Evolutionary conservation across 371 early-diverging fungal species (phyloP).

Genomic region (Umbelopsis sp.): DNA sequence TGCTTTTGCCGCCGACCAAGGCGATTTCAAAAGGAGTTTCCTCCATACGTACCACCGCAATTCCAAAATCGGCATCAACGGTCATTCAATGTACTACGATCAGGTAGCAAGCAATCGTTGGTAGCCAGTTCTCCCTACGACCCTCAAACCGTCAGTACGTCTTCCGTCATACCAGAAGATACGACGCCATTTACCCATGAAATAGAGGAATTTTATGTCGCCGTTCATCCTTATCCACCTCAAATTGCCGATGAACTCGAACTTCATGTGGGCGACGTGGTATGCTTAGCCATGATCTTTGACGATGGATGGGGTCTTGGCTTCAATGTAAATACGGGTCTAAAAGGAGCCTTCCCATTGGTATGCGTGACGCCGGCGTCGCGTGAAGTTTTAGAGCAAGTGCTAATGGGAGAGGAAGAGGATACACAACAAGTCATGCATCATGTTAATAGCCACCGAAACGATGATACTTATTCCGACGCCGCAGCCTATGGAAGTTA

Average conservation of each 20-base stretch:
- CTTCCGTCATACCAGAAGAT: slow-evolving; percentile 8
- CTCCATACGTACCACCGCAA: slow-evolving; percentile 26
- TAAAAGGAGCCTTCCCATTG: slow-evolving; percentile 74
- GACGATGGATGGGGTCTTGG: slow-evolving; percentile 81
- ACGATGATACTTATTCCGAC: slow-evolving; percentile 5
- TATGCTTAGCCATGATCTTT: slow-evolving; percentile 61
- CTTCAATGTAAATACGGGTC: slow-evolving; percentile 65
- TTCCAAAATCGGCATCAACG: slow-evolving; percentile 16
- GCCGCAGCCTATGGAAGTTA: slow-evolving; percentile 11
- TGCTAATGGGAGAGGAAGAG: slow-evolving; percentile 27
- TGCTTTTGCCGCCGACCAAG: slow-evolving; percentile 30
- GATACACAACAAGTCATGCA: neutral
- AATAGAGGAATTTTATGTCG: slow-evolving; percentile 48
- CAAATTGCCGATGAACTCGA: slow-evolving; percentile 73
- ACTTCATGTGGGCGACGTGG: slow-evolving; percentile 66
- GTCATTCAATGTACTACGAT: slow-evolving; percentile 10
- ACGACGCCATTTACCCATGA: slow-evolving; percentile 19
- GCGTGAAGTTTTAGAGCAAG: slow-evolving; percentile 40
- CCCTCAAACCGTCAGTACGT: slow-evolving; percentile 10
- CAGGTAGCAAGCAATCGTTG: slow-evolving; percentile 11
- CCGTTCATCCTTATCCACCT: slow-evolving; percentile 63
- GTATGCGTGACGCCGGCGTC: slow-evolving; percentile 58
- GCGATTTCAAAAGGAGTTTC: slow-evolving; percentile 31
- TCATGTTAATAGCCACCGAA: neutral
- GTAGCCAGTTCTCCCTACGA: slow-evolving; percentile 5